Base-by-base conservation (phyloP, 1,284 basidiomycete genomes). In the Trichosporon ovoides region DNA sequence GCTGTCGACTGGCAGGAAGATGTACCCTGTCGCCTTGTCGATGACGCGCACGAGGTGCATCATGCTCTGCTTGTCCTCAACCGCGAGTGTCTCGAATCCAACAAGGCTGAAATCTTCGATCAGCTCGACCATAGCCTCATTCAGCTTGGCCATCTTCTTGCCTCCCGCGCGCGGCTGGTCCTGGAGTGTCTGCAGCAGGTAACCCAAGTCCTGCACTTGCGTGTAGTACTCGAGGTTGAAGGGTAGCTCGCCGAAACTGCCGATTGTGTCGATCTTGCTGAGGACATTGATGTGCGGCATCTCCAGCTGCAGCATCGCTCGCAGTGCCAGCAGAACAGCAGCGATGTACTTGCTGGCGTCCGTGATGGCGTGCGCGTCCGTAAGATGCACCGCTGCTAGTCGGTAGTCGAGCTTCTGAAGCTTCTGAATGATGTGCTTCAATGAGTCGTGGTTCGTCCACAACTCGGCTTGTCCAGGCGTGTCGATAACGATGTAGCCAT, bases 191-290 rank as follows among this genome's bases (percentile, higher is more conserved):
- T 87, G 88, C 64, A 90, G 83, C 7, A 99, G 84, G 74, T 98
- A 89, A 0, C 87, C 87, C 0, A 99, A 81, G 74, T 99, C 94
- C 77, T 98, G 93, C 0, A 96, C 95, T 76, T 98, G 91, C 38
- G 96, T 98, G 74, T 98, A 98, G 75, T 91, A 99, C 66, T 95
- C 91, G 40, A 98, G 85, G 70, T 95, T 96, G 81, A 98, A 98
- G 37, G 93, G 89, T 48, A 96, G 82, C 61, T 95, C 88, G 16
- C 91, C 93, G 66, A 93, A 93, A 64, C 87, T 84, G 14, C 83
- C 80, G 16, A 99, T 81, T 20, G 98, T 79, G 77, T 99, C 96
- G 55, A 98, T 83, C 78, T 99, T 99, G 34, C 90, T 93, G 14
- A 99, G 81, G 1, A 99, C 95, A 70, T 99, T 98, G 78, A 99